Conservation (phyloP, 2,329 filamentous ascomycete genomes). For the Elsinoe arachidis region DNA sequence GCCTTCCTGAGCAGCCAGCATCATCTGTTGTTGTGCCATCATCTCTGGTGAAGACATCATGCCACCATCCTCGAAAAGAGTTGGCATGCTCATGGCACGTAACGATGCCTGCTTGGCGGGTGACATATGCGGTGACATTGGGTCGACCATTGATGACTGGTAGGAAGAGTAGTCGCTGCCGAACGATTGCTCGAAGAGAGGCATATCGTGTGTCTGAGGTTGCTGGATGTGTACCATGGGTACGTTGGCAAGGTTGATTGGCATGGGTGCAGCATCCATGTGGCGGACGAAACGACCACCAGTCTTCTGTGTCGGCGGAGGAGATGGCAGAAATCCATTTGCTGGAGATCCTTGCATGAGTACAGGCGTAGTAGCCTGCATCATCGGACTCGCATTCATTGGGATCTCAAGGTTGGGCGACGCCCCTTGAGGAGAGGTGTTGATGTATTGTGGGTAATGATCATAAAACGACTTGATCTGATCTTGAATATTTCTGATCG, state of each 20-base stretch:
- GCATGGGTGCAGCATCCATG: conserved; percentile 12
- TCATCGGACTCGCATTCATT: conserved; percentile 17
- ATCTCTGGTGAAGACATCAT: conserved; percentile 27
- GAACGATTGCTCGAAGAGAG: conserved; percentile 21
- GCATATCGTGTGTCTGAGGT: conserved; percentile 25
- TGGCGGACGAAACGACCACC: conserved; percentile 5
- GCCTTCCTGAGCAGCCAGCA: conserved; percentile 10
- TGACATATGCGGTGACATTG: conserved; percentile 36
- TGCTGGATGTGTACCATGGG: conserved; percentile 37
- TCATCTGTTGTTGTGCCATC: conserved; percentile 15
- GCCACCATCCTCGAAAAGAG: conserved; percentile 27
- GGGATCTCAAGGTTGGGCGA: conserved; percentile 45
- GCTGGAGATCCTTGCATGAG: conserved; percentile 15
- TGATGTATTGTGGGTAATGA: conserved; percentile 25
- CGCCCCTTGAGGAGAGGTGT: conserved; percentile 26
- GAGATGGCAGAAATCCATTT: conserved; percentile 44
- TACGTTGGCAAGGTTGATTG: conserved; percentile 40
- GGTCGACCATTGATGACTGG: conserved; percentile 40
- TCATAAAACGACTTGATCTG: conserved; percentile 38
- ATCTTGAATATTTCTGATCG: conserved; percentile 33
- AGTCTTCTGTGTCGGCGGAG: conserved; percentile 29
- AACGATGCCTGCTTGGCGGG: conserved; percentile 28
- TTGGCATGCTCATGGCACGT: conserved; percentile 27
- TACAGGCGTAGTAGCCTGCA: conserved; percentile 9
- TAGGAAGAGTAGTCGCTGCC: conserved; percentile 35